These are phyloP conservation scores for Diplocarpon rosae DNA, from an alignment of 2,329 filamentous ascomycete genomes.

Conservation along the genomic window DNA sequence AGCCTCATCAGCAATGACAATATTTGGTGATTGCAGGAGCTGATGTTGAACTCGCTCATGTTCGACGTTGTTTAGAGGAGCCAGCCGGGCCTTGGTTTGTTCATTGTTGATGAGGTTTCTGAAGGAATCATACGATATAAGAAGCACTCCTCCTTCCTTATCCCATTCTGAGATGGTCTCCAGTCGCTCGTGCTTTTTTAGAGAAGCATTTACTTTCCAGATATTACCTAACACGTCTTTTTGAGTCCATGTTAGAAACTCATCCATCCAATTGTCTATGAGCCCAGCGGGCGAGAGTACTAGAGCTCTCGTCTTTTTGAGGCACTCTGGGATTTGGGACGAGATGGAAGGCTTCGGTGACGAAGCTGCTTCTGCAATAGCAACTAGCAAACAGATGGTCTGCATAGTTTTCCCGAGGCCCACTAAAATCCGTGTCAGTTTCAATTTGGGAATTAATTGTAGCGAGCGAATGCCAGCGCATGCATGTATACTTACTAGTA, in stretches of 20 bases:
- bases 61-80: conserved; percentile 26
- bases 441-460: not conserved
- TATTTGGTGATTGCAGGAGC: conserved; percentile 50
- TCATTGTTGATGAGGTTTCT: conserved; percentile 33
- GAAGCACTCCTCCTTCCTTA: conserved; percentile 55
- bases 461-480: conserved; percentile 58
- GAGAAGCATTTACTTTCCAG: conserved; percentile 39
- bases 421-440: not conserved
- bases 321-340: conserved; percentile 55
- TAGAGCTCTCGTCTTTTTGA: conserved; percentile 52
- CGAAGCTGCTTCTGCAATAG: conserved; percentile 53
- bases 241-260: conserved; percentile 61
- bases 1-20: conserved; percentile 79
- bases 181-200: conserved; percentile 29
- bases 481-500: conserved; percentile 47
- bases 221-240: conserved; percentile 42
- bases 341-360: conserved; percentile 46
- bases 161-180: conserved; percentile 48
- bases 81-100: conserved; percentile 16
- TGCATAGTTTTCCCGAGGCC: conserved; percentile 11
- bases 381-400: conserved; percentile 65
- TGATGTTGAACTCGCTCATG: conserved; percentile 33
- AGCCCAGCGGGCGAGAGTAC: conserved; percentile 67
- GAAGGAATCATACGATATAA: conserved; percentile 67
- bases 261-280: conserved; percentile 74